These are phyloP conservation scores for Botrytis fragariae DNA, from an alignment of 2,329 filamentous ascomycete species.

Conservation along the genomic window DNA sequence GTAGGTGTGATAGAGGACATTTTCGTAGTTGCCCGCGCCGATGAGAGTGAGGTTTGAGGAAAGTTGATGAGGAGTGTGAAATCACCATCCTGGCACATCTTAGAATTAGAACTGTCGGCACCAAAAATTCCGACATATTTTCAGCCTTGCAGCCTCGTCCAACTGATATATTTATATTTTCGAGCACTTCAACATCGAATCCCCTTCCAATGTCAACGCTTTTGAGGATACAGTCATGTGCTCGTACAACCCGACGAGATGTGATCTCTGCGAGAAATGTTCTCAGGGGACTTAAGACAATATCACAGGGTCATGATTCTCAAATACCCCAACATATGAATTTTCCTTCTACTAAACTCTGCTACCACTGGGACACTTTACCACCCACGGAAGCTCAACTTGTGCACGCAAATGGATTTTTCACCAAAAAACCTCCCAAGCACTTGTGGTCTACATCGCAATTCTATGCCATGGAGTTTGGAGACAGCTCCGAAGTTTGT, in stretches of 20 bases:
- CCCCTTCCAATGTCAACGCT: slow-evolving; percentile 18
- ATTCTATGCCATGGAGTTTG: slow-evolving; percentile 58
- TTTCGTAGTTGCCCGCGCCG: slow-evolving; percentile 10
- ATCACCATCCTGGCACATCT: neutral
- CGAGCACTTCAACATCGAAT: neutral
- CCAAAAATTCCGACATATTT: slow-evolving; percentile 9
- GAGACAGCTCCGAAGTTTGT: slow-evolving; percentile 41
- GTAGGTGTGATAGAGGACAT: slow-evolving; percentile 41
- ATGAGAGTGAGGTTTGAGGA: slow-evolving; percentile 2
- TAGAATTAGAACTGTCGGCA: neutral
- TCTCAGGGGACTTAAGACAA: slow-evolving; percentile 9
- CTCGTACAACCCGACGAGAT: neutral
- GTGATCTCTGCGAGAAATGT: neutral
- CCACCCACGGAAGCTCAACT: slow-evolving; percentile 46
- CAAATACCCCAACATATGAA: slow-evolving; percentile 14
- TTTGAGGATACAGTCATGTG: slow-evolving; percentile 21
- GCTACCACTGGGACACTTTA: slow-evolving; percentile 51
- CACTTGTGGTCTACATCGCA: slow-evolving; percentile 59
- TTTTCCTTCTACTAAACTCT: slow-evolving; percentile 31
- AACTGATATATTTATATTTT: neutral
- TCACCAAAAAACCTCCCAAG: slow-evolving; percentile 47
- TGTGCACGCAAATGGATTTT: slow-evolving; percentile 46
- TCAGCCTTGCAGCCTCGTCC: slow-evolving; percentile 12
- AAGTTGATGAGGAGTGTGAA: neutral
- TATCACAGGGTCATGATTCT: slow-evolving; percentile 5